Evolutionary conservation across 805 yeast genomes (phyloP).

Genomic region (Ogataea kodamae): DNA sequence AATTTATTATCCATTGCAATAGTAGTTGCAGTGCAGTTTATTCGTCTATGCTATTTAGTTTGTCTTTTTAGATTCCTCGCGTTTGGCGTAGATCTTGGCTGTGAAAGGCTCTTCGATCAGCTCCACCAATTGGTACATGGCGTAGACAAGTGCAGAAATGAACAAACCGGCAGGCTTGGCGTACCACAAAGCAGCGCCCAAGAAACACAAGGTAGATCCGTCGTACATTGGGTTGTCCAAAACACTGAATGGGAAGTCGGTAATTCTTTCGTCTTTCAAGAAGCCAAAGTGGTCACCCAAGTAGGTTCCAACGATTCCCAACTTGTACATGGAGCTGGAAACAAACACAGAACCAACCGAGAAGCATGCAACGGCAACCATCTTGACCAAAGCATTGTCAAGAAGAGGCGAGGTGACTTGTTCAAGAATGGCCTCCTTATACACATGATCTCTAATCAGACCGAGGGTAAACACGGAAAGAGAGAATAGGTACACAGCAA

Average conservation of each 20-base stretch:
- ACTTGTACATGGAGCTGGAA: conserved; percentile 78
- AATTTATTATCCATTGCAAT: no score
- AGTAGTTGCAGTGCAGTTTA: not conserved
- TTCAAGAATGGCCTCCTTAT: conserved; percentile 62
- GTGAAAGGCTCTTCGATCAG: conserved; percentile 96
- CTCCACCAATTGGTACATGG: conserved; percentile 82
- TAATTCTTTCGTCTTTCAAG: conserved; percentile 84
- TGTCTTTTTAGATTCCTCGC: conserved; percentile 41
- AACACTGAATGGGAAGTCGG: conserved; percentile 89
- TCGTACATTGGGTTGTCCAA: conserved; percentile 95
- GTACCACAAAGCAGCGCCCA: conserved; percentile 84
- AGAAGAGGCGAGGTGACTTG: conserved; percentile 68
- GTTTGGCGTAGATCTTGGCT: conserved; percentile 78
- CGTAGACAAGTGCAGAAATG: conserved; percentile 66
- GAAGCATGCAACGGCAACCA: conserved; percentile 52
- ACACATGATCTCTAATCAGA: conserved; percentile 70
- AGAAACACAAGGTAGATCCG: conserved; percentile 84
- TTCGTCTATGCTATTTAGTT: conserved; percentile 6
- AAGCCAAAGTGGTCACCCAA: conserved; percentile 97
- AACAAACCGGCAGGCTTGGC: conserved; percentile 88
- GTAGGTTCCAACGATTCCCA: conserved; percentile 95
- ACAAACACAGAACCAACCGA: conserved; percentile 78
- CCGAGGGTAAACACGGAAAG: conserved; percentile 82
- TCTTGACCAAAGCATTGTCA: conserved; percentile 33
- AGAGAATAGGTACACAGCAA: conserved; percentile 86